Conservation (phyloP, 345 rosid genomes). For the Anastatica hierochuntica region DNA sequence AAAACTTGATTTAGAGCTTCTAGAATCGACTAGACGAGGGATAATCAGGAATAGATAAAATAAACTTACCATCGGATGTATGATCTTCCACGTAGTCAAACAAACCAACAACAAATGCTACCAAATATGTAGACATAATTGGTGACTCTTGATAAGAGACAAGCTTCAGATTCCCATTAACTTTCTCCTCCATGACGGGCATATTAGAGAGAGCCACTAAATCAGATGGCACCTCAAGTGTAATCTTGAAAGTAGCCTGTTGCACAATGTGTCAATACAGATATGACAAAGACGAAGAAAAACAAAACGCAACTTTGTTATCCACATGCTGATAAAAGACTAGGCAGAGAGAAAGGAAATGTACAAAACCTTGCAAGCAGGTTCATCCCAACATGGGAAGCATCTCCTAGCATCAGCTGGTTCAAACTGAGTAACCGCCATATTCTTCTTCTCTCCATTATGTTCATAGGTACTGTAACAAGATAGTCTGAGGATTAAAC, state of each 20-base stretch:
- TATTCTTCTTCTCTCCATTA: constrained; percentile 84
- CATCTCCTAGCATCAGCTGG: constrained; percentile 93
- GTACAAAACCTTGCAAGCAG: constrained; percentile 74
- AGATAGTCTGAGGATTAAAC: neutral
- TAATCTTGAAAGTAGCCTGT: constrained; percentile 91
- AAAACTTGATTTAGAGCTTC: neutral
- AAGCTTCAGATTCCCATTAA: constrained; percentile 51
- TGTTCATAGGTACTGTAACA: constrained; percentile 55
- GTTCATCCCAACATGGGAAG: constrained; percentile 99
- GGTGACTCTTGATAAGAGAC: constrained; percentile 81
- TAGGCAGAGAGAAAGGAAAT: neutral
- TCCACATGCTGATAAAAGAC: neutral
- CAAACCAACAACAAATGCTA: constrained; percentile 84
- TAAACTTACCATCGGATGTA: constrained; percentile 78
- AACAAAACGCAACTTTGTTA: neutral
- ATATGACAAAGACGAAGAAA: neutral
- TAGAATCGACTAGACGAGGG: neutral
- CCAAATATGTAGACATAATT: constrained; percentile 91
- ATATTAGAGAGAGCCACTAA: constrained; percentile 88
- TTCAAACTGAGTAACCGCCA: constrained; percentile 98
- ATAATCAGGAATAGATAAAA: neutral
- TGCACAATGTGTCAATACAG: constrained; percentile 9
- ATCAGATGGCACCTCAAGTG: constrained; percentile 73
- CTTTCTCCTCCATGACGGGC: constrained; percentile 66
- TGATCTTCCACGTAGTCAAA: constrained; percentile 84